A percentile compares a stretch with the other conserved stretches of the same genome.
These are phyloP conservation scores for Pyronema omphalodes DNA, from an alignment of 495 filamentous ascomycete species.

Conservation along the genomic window DNA sequence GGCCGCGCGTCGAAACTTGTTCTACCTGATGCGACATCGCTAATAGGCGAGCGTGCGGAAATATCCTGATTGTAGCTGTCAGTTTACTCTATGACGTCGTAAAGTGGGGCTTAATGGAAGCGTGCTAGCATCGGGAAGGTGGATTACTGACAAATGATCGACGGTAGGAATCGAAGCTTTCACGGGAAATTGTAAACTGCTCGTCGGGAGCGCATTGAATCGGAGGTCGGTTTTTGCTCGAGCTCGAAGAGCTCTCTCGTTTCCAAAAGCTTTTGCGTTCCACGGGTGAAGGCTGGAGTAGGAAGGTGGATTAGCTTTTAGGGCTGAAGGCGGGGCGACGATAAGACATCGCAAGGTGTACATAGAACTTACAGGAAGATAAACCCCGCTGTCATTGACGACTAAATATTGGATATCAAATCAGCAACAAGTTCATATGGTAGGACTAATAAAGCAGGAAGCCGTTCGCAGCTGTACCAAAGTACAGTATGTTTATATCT, in stretches of 20 bases:
- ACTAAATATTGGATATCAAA: constrained; percentile 34
- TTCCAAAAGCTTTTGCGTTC: constrained; percentile 80
- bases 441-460: no score
- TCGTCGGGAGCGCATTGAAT: constrained; percentile 40
- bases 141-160: constrained; percentile 66
- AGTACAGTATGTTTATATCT: neutral
- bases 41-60: constrained; percentile 62
- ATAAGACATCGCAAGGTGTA: constrained; percentile 7
- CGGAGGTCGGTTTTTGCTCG: constrained; percentile 50
- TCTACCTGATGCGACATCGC: constrained; percentile 37
- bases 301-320: neutral
- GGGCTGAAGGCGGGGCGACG: no score
- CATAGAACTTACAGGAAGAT: constrained; percentile 55
- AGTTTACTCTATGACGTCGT: neutral
- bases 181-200: constrained; percentile 88
- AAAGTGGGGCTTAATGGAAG: neutral
- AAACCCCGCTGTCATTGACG: constrained; percentile 91
- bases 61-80: constrained; percentile 48
- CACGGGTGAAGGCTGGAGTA: constrained; percentile 60
- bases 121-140: neutral
- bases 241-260: constrained; percentile 43
- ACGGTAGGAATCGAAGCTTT: constrained; percentile 94
- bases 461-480: no score
- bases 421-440: no score
- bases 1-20: constrained; percentile 49